Evolutionary conservation across 495 filamentous ascomycete genomes (phyloP).

Genomic region (Penicillium coffeae): DNA sequence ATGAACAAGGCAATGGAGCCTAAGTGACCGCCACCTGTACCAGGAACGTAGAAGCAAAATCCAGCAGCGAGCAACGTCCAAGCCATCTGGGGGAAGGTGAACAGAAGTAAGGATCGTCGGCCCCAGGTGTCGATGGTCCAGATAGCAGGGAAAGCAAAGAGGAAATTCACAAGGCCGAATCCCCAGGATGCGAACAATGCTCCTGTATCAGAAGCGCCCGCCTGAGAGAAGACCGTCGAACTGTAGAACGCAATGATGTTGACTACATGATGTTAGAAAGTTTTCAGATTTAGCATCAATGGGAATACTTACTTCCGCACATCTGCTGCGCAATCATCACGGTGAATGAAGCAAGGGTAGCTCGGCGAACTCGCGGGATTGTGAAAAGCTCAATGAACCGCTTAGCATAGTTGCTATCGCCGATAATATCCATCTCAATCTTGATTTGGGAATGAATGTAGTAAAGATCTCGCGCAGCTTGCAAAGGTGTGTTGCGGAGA

Average conservation of each 20-base stretch:
- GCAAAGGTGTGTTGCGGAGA: constrained; percentile 56
- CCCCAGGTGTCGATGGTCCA: constrained; percentile 87
- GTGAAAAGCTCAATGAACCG: constrained; percentile 64
- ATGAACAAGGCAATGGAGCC: constrained; percentile 61
- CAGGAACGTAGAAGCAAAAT: constrained; percentile 65
- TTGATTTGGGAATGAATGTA: constrained; percentile 60
- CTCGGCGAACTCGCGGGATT: constrained; percentile 63
- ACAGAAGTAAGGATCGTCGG: constrained; percentile 69
- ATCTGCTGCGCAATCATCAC: constrained; percentile 83
- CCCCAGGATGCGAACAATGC: constrained; percentile 77
- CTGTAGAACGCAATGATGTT: constrained; percentile 81
- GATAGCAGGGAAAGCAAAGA: constrained; percentile 78
- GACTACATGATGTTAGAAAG: constrained; percentile 11
- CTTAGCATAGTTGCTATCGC: constrained; percentile 48
- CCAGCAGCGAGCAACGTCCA: constrained; percentile 74
- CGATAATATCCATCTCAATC: constrained; percentile 46
- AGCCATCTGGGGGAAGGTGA: constrained; percentile 84
- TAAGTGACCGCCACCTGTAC: constrained; percentile 46
- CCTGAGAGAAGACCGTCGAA: constrained; percentile 64
- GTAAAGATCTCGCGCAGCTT: constrained; percentile 64
- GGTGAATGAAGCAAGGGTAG: constrained; percentile 58
- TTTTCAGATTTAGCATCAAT: background rate
- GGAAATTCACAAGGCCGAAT: constrained; percentile 77
- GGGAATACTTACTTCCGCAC: constrained; percentile 58
- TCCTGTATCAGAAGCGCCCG: constrained; percentile 51